These are phyloP conservation scores for Scedosporium dehoogii DNA, from an alignment of 2,329 filamentous ascomycete species.

Conservation along the genomic window DNA sequence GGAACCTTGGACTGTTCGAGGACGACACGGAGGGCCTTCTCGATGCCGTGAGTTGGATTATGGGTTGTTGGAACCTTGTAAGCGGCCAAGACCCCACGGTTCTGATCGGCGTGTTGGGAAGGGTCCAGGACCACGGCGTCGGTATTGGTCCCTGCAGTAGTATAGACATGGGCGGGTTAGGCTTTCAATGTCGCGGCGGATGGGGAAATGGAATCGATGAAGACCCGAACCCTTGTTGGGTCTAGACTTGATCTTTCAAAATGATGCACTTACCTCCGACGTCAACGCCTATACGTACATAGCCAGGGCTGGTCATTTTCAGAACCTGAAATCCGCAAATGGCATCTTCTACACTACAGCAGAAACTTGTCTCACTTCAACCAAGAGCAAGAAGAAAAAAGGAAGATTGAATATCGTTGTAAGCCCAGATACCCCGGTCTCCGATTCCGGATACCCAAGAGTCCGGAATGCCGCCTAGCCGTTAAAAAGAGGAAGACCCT, in stretches of 20 bases:
- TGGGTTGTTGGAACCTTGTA: background rate
- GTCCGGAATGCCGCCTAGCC: too few species aligned
- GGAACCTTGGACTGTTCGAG: background rate
- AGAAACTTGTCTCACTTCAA: too few species aligned
- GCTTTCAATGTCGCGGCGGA: background rate
- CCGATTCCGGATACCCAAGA: too few species aligned
- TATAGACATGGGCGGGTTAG: constrained; percentile 10
- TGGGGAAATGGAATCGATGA: background rate
- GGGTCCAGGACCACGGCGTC: constrained; percentile 42
- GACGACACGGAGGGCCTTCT: background rate
- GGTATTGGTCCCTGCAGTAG: constrained; percentile 31
- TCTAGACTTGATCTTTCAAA: too few species aligned
- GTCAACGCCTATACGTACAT: background rate
- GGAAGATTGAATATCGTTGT: too few species aligned
- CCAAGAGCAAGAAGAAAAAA: too few species aligned
- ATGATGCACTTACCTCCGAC: background rate
- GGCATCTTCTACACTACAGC: too few species aligned
- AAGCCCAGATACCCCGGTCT: too few species aligned
- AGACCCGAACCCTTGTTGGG: too few species aligned
- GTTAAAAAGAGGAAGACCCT: too few species aligned
- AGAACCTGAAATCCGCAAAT: too few species aligned
- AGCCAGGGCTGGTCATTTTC: too few species aligned
- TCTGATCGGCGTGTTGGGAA: constrained; percentile 12
- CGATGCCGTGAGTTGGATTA: background rate
- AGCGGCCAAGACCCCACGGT: constrained; percentile 10